A percentile compares a stretch with the other conserved stretches of the same genome.
These are phyloP conservation scores for Osmanthus fragrans DNA, from an alignment of 257 asterid species.

Conservation along the genomic window DNA sequence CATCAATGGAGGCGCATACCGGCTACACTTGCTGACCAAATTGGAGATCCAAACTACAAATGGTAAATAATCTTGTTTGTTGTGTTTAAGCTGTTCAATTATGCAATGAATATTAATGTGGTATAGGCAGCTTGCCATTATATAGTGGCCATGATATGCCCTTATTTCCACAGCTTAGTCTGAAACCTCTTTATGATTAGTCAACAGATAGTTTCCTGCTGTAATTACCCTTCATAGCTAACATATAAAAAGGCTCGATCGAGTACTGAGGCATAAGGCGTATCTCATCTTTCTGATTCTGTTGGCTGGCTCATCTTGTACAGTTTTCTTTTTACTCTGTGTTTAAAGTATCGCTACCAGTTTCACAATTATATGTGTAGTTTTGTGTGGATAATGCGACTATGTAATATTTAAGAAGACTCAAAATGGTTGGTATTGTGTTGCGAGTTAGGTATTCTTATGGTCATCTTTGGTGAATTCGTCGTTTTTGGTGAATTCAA, in stretches of 20 bases:
- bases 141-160: conserved; percentile 8
- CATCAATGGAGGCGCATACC: conserved; percentile 88
- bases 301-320: too few relatives aligned
- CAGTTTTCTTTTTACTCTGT: neutral
- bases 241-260: too few relatives aligned
- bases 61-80: conserved; percentile 53
- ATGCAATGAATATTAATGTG: neutral
- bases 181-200: neutral
- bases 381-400: neutral
- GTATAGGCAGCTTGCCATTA: conserved; percentile 3
- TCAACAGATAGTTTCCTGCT: neutral
- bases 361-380: neutral
- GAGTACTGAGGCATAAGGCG: too few relatives aligned
- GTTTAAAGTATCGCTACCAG: neutral
- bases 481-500: neutral
- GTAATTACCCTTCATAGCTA: too few relatives aligned
- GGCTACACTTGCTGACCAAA: conserved; percentile 75
- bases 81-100: conserved; percentile 16
- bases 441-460: neutral
- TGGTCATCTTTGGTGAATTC: neutral
- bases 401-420: neutral
- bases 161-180: neutral
- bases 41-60: conserved; percentile 65
- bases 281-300: too few relatives aligned
- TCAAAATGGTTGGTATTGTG: neutral